Conservation (phyloP, 2,329 filamentous ascomycete genomes). For the Aspergillus awamori region DNA sequence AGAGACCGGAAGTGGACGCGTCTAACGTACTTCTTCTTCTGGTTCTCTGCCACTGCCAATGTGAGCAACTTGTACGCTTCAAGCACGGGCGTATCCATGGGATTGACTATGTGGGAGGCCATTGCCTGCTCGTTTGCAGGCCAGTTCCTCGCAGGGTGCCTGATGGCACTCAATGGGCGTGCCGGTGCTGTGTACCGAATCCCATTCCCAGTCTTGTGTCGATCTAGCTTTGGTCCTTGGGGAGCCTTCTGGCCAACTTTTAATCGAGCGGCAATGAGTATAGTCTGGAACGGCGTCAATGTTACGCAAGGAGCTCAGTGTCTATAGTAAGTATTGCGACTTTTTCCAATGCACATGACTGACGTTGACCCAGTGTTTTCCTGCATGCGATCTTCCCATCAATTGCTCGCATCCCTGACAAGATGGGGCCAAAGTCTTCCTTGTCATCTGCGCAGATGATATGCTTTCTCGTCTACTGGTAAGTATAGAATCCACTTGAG, state of each 20-base stretch:
- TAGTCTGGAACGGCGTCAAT: conserved; percentile 52
- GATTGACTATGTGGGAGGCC: conserved; percentile 55
- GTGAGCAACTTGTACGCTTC: conserved; percentile 46
- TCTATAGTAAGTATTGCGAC: conserved; percentile 30
- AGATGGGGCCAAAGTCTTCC: conserved; percentile 45
- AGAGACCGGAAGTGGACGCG: conserved; percentile 47
- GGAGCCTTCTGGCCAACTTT: conserved; percentile 49
- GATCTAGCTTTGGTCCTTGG: conserved; percentile 49
- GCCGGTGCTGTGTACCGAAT: conserved; percentile 51
- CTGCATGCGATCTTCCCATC: conserved; percentile 48
- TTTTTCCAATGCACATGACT: background rate
- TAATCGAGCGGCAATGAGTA: conserved; percentile 47
- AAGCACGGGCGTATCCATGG: conserved; percentile 45
- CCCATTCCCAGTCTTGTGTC: conserved; percentile 47
- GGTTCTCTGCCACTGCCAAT: conserved; percentile 45
- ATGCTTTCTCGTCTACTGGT: conserved; percentile 47
- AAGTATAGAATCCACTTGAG: background rate
- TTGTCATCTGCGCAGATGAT: conserved; percentile 48
- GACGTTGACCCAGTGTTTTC: conserved; percentile 33
- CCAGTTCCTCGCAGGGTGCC: conserved; percentile 36
- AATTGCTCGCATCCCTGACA: conserved; percentile 45
- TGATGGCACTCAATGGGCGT: conserved; percentile 49
- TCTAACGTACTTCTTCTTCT: conserved; percentile 47
- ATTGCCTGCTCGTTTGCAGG: conserved; percentile 48
- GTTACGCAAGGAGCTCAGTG: conserved; percentile 43